These are phyloP conservation scores for Neltuma alba DNA, from an alignment of 306 rosid genomes.

Conservation along the genomic window DNA sequence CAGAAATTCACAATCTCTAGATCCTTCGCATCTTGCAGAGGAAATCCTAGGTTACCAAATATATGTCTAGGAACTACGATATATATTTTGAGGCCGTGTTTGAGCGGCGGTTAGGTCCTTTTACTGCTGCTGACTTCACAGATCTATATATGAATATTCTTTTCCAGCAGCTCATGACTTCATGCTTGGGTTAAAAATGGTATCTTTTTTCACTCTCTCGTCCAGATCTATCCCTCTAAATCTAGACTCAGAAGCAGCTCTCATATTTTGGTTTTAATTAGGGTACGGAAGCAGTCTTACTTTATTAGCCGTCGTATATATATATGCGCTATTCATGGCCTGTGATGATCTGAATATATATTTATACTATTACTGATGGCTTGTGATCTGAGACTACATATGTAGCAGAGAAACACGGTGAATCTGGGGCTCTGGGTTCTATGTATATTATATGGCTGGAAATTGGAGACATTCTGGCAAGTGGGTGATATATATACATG, in stretches of 20 bases:
- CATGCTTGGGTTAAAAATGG: constrained; percentile 40
- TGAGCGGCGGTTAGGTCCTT: constrained; percentile 35
- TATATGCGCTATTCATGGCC: not conserved
- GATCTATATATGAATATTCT: constrained; percentile 57
- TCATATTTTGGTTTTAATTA: constrained; percentile 17
- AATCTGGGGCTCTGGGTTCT: constrained; percentile 13
- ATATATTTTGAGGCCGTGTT: constrained; percentile 23
- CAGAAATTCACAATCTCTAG: constrained; percentile 24
- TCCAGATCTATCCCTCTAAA: constrained; percentile 11
- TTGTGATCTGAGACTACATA: constrained; percentile 9
- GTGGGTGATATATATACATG: not conserved
- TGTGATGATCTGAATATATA: not conserved
- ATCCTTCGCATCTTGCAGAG: constrained; percentile 28
- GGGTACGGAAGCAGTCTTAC: constrained; percentile 11
- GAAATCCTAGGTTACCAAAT: constrained; percentile 40
- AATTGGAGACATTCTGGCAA: constrained; percentile 9
- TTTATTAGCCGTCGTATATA: not conserved
- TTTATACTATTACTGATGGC: not conserved
- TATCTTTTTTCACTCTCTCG: constrained; percentile 41
- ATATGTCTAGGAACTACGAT: not conserved
- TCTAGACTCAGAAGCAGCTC: constrained; percentile 21
- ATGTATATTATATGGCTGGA: not conserved
- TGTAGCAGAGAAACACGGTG: not conserved
- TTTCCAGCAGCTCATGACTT: constrained; percentile 28
- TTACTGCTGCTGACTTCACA: constrained; percentile 40